phyloP scores from a whole-genome alignment of 2,329 filamentous ascomycete genomes.

The Trichoderma breve region DNA sequence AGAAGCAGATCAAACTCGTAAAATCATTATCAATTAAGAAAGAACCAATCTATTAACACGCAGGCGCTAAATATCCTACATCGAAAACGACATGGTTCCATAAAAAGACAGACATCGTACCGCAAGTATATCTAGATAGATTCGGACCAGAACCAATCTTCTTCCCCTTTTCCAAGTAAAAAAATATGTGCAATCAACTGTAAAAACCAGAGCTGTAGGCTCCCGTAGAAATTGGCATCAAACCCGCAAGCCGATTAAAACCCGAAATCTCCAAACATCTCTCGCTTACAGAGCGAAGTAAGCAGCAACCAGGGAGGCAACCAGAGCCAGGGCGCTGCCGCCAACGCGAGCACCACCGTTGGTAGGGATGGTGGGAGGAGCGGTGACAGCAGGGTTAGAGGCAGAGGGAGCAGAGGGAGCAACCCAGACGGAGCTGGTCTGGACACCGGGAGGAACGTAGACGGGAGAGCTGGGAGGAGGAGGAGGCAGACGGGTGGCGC shows the following conservation, averaged over 20 bases:
- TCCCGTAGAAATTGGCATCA: conserved; percentile 21
- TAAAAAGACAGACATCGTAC: conserved; percentile 10
- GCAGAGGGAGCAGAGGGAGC: conserved; percentile 25
- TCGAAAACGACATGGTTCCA: conserved; percentile 12
- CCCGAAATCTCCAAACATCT: background rate
- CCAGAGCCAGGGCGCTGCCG: conserved; percentile 39
- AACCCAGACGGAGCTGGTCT: conserved; percentile 26
- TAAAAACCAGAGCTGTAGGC: conserved; percentile 5
- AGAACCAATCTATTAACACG: conserved; percentile 19
- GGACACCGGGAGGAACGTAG: conserved; percentile 23
- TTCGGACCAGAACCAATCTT: conserved; percentile 16
- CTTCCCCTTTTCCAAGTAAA: conserved; percentile 29
- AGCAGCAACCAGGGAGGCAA: conserved; percentile 43
- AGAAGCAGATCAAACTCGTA: background rate
- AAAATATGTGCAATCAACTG: conserved; percentile 30
- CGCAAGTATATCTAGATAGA: conserved; percentile 7
- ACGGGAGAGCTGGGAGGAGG: conserved; percentile 28
- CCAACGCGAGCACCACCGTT: conserved; percentile 33
- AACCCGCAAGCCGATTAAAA: background rate
- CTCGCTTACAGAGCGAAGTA: conserved; percentile 43
- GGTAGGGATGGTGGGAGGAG: conserved; percentile 26
- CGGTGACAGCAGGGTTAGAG: conserved; percentile 25
- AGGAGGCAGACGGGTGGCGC: conserved; percentile 27
- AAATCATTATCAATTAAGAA: conserved; percentile 18
- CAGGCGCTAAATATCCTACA: conserved; percentile 21